A percentile compares a stretch with the other conserved stretches of the same genome.
These are phyloP conservation scores for Fusarium chuoi DNA, from an alignment of 2,329 filamentous ascomycete genomes.

Conservation along the genomic window DNA sequence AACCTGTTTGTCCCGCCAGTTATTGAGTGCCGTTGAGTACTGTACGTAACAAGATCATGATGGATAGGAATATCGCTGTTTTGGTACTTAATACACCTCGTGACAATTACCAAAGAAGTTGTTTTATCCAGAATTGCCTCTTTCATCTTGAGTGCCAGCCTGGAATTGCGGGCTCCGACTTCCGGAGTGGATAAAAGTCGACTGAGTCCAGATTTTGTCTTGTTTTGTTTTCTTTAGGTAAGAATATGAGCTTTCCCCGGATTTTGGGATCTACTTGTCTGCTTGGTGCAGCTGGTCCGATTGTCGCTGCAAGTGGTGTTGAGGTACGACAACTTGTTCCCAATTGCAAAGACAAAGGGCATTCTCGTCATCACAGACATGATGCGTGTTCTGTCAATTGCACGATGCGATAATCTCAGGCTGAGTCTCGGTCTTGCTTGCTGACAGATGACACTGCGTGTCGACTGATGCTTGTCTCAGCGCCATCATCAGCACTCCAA, in stretches of 20 bases:
- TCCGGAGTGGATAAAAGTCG: not conserved
- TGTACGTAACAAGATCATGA: not conserved
- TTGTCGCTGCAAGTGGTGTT: not conserved
- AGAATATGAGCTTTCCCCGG: not conserved
- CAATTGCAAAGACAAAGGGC: not conserved
- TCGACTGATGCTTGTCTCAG: not conserved
- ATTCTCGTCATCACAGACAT: fast-evolving
- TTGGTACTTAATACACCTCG: not conserved
- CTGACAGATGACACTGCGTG: fast-evolving
- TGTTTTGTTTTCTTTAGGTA: not conserved
- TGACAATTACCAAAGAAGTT: not conserved
- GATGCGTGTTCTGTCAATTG: fast-evolving
- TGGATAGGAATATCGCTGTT: not conserved
- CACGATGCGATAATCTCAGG: fast-evolving
- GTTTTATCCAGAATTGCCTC: not conserved
- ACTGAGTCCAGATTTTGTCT: not conserved
- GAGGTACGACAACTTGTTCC: fast-evolving
- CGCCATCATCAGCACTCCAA: not conserved
- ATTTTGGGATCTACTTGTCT: not conserved
- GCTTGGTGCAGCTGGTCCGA: not conserved
- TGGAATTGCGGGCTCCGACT: not conserved
- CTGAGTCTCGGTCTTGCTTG: fast-evolving
- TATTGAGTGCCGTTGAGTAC: not conserved
- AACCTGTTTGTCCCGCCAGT: not conserved
- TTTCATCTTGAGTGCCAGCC: not conserved